Percentiles rank a stretch among this genome's conserved stretches.
Conservation (phyloP, 129 eudicot species). For the Kitagawia praeruptora region DNA sequence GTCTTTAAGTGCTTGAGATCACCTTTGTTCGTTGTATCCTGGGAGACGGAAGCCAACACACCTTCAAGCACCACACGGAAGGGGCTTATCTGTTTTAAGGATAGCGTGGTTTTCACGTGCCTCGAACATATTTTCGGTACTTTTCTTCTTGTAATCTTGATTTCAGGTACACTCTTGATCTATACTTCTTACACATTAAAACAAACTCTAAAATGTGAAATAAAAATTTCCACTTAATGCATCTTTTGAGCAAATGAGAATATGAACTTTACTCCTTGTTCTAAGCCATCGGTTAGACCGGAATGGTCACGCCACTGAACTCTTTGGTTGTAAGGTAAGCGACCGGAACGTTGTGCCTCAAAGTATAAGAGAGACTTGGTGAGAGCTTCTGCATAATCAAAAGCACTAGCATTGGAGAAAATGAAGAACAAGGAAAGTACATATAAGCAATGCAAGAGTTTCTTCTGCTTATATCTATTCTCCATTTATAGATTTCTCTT, state of each 20-base stretch:
- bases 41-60: no score
- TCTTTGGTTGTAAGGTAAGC: slow-evolving; percentile 80
- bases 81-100: no score
- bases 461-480: background rate
- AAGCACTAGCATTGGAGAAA: slow-evolving; percentile 15
- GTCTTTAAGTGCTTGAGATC: no score
- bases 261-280: slow-evolving; percentile 57
- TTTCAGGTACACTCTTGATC: no score
- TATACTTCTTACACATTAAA: no score
- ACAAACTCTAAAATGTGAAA: no score
- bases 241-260: background rate
- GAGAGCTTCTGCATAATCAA: slow-evolving; percentile 64
- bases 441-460: slow-evolving; percentile 8
- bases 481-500: slow-evolving; percentile 1
- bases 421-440: slow-evolving; percentile 18
- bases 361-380: slow-evolving; percentile 67
- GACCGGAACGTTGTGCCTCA: slow-evolving; percentile 94
- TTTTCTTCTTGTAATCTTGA: no score
- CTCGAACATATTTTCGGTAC: no score
- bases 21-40: no score
- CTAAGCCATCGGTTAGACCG: slow-evolving; percentile 79
- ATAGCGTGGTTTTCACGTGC: no score
- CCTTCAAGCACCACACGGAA: no score
- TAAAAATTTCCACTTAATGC: no score
- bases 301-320: slow-evolving; percentile 83